Evolutionary conservation across 2,329 filamentous ascomycete genomes (phyloP).

Genomic region (Cladosporium oxysporum): DNA sequence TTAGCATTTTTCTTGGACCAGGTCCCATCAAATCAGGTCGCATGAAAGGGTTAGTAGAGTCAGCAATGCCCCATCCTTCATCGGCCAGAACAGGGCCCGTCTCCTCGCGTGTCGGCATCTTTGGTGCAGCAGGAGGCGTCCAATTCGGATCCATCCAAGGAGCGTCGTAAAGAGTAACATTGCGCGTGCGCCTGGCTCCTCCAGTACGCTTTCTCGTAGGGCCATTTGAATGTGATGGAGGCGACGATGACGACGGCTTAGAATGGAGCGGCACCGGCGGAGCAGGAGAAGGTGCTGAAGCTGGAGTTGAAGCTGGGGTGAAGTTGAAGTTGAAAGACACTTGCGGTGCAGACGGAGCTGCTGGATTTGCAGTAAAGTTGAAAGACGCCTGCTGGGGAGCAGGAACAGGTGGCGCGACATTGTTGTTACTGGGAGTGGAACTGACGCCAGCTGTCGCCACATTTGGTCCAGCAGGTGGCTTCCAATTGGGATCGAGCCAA

Average conservation of each 20-base stretch:
- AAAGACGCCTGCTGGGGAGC: background rate
- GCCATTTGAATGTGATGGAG: background rate
- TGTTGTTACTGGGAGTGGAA: background rate
- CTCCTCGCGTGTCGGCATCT: slow-evolving; percentile 16
- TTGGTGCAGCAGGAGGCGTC: background rate
- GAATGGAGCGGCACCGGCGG: background rate
- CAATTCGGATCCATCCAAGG: slow-evolving; percentile 32
- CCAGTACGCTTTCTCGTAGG: background rate
- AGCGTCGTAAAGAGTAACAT: slow-evolving; percentile 22
- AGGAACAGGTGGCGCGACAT: background rate
- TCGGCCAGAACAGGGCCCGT: background rate
- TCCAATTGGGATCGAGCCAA: slow-evolving; percentile 32
- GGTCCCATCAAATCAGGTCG: slow-evolving; percentile 4
- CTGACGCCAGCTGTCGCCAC: background rate
- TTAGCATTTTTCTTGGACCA: slow-evolving; percentile 17
- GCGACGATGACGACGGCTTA: too few species aligned
- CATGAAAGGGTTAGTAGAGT: background rate
- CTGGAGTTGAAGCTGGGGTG: background rate
- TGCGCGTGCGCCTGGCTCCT: background rate
- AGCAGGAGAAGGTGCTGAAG: background rate
- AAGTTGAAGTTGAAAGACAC: background rate
- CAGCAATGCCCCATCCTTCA: background rate
- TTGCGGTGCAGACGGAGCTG: background rate
- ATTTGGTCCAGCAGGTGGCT: background rate
- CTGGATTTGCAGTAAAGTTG: background rate